phyloP scores from a whole-genome alignment of 208 protist genomes.

The Trypanosoma lewisi region DNA sequence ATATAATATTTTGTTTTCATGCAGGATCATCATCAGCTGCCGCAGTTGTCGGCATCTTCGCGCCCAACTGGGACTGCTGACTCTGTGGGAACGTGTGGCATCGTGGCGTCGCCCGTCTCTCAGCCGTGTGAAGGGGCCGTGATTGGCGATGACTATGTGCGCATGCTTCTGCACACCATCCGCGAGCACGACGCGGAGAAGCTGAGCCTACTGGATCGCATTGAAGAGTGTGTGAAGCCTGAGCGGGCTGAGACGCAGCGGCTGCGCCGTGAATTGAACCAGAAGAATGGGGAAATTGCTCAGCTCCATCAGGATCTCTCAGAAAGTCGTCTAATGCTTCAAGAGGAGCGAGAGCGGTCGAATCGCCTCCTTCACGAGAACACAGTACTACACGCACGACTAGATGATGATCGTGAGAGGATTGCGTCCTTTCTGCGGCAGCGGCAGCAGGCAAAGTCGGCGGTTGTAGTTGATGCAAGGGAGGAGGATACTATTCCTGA shows the following conservation, averaged over 20 bases:
- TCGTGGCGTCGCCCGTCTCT: background rate
- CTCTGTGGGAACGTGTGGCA: constrained; percentile 1
- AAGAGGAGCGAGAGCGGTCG: constrained; percentile 62
- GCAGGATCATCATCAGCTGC: background rate
- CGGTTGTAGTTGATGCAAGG: constrained; percentile 17
- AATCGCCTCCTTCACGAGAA: constrained; percentile 70
- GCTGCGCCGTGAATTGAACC: constrained; percentile 6
- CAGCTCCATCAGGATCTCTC: constrained; percentile 38
- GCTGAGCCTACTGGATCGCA: constrained; percentile 21
- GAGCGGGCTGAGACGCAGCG: constrained; percentile 25
- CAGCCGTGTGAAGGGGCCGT: background rate
- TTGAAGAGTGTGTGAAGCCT: constrained; percentile 24
- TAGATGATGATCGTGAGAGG: constrained; percentile 34
- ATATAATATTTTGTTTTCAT: background rate
- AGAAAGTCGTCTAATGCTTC: constrained; percentile 43
- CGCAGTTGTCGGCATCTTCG: background rate
- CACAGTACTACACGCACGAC: constrained; percentile 46
- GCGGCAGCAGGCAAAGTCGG: constrained; percentile 24
- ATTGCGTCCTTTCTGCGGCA: constrained; percentile 40
- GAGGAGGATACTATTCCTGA: background rate
- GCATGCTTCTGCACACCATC: constrained; percentile 26
- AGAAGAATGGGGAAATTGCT: constrained; percentile 7
- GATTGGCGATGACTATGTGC: constrained; percentile 27
- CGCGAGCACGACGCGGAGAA: constrained; percentile 35
- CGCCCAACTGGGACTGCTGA: background rate